Evolutionary conservation across 768 basidiomycete genomes (phyloP).

Genomic region (Collybiopsis confluens): DNA sequence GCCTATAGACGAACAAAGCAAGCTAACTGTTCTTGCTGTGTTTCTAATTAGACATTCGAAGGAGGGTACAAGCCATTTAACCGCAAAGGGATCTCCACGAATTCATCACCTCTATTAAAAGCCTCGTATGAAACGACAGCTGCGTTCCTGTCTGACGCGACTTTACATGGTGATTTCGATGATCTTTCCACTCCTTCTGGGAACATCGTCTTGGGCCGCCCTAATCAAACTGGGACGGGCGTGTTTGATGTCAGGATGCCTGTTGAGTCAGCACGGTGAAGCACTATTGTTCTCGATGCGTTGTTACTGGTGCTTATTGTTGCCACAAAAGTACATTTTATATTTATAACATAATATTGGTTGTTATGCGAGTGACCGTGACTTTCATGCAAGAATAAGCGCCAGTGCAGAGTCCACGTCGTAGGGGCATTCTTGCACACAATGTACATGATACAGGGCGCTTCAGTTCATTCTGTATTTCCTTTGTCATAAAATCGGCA

Average conservation of each 20-base stretch:
- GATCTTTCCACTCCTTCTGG: slow-evolving; percentile 87
- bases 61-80: slow-evolving; percentile 99
- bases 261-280: slow-evolving; percentile 12
- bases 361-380: background rate
- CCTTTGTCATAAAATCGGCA: too few relatives aligned
- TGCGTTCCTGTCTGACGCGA: slow-evolving; percentile 90
- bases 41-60: slow-evolving; percentile 75
- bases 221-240: slow-evolving; percentile 90
- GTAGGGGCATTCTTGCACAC: too few relatives aligned
- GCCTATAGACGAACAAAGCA: background rate
- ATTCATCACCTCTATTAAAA: slow-evolving; percentile 93
- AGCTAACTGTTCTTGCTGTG: background rate
- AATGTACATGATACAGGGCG: too few relatives aligned
- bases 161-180: slow-evolving; percentile 93
- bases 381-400: too few relatives aligned
- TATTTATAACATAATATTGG: background rate
- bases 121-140: slow-evolving; percentile 98
- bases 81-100: slow-evolving; percentile 87
- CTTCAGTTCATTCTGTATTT: too few relatives aligned
- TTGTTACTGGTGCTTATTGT: too few relatives aligned
- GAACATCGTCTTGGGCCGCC: slow-evolving; percentile 86
- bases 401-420: too few relatives aligned
- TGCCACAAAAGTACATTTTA: slow-evolving; percentile 5
- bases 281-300: background rate
- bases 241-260: slow-evolving; percentile 84